Evolutionary conservation across 2,329 filamentous ascomycete genomes (phyloP), one percentile per base, ranked within the genome.

Genomic region (Hymenoscyphus salicellus): DNA sequence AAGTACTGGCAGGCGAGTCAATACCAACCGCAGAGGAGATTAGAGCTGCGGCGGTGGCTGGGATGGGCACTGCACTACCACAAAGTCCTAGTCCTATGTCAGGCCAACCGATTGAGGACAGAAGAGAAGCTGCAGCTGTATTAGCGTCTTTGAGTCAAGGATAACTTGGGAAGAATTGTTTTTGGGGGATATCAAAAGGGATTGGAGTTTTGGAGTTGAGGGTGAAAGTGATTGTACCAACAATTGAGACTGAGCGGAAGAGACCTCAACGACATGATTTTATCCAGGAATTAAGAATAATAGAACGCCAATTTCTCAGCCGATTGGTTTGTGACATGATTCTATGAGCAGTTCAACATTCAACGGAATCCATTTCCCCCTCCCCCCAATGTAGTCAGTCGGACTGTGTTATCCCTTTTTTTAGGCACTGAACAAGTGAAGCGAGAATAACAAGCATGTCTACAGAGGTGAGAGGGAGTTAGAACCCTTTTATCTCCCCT

Each of bases 1-100:
- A 81, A 4, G 83, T 88, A 5, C 77, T 87, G 26, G 79, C 78
- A 1, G 81, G 80, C 10, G 77, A 77, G 3, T 80, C 78, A 1
- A 33, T 74, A 38, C 69, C 69, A 58, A 65, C 60, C 6, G 68
- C 66, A 8, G 70, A 70, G 30, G 63, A 65, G 17, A 66, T 71
- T n/a, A 71, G 63, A 38, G 62, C 58, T 3, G 68, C 66, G 6
- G 65, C 62, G 38, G 49, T 23, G 5, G 60, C 63, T 57, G 56
- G 14, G 36, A 33, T 36, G 43, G 26, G 28, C 33, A 32, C 23
- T 43, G 26, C 4, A 10, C 30, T 62, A 28, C 52, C 32, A n/a
- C 60, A 23, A 30, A n/a, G 32, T 11, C 63, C 60, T 20, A 60
- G 61, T 61, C 55, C 64, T 28, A 11, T 36, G 36, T 38, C 14